Base-by-base conservation (phyloP, 2,329 filamentous ascomycete genomes). In the Dactylonectria macrodidyma region DNA sequence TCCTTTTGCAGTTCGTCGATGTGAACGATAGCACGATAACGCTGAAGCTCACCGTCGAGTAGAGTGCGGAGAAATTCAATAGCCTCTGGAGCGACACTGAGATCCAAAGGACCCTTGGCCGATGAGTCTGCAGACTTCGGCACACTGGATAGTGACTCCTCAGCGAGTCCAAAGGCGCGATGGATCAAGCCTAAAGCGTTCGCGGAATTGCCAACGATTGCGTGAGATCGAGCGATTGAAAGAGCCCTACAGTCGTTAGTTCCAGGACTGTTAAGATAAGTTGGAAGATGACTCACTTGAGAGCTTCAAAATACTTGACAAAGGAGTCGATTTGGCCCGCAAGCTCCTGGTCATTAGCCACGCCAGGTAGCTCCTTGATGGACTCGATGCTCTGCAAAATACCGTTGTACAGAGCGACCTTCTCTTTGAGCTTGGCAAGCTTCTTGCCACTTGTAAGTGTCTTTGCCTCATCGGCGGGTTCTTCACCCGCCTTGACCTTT, bases 381-480 rank as follows among this genome's bases (percentile, higher is more conserved):
- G 95, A 94, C 72, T 98, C 93, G 67, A 99, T 86, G 80, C 94
- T 98, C 81, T 98, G 94, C 26, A 98, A 83, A 9, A 92, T 97
- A 26, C 94, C 94, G 78, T 98, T 95, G 78, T 98, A 98, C 2
- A 99, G 86, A 3, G 95, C 95, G 14, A 93, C 90, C 75, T 94
- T 92, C 79, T 98, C 95, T 77, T 94, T 93, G 59, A 98, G 85
- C 75, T 93, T 91, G 12, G 92, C 91, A 59, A 97, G 84, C 78
- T 93, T 94, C 70, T 91, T 91, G 22, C 93, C 92, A 16, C 89
- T 89, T 1, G 92, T 89, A 72, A 95, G 90, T 58, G 91, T 88
- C 72, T 89, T 88, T 65, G 81, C 78, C 26, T 77, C 78, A 60
- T 86, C 87, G 58, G 80, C 80, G 51, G 84, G 85, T 47, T 86